Conservation (phyloP, 371 early-diverging fungal species). For the Nosema muscidifuracis region DNA sequence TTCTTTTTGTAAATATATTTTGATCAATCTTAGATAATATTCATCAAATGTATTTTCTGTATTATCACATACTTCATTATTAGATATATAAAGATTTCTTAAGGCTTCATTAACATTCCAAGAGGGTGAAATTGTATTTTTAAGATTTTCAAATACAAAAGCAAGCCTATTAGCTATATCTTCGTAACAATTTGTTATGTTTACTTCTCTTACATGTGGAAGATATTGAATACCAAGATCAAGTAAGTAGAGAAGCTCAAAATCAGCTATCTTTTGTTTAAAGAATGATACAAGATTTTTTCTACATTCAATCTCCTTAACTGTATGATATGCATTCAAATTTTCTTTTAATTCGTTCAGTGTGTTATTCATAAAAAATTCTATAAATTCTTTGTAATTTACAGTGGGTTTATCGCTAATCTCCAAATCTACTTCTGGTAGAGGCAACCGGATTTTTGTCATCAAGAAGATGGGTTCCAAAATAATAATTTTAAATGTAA, state of each 20-base stretch:
- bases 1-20: slow-evolving; percentile 43
- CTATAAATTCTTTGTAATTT: slow-evolving; percentile 14
- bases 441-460: not conserved
- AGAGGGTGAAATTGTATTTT: slow-evolving; percentile 19
- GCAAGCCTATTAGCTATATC: slow-evolving; percentile 25
- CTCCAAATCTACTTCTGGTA: not conserved
- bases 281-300: slow-evolving; percentile 23
- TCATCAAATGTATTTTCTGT: not conserved
- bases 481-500: too few species aligned
- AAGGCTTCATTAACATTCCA: slow-evolving; percentile 1
- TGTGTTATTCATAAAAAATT: slow-evolving; percentile 15
- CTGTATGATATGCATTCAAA: not conserved
- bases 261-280: slow-evolving; percentile 29
- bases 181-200: slow-evolving; percentile 8
- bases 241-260: slow-evolving; percentile 17
- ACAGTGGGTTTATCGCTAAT: not conserved
- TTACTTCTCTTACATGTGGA: not conserved
- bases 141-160: slow-evolving; percentile 30
- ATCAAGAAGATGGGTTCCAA: not conserved
- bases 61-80: not conserved
- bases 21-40: slow-evolving; percentile 29
- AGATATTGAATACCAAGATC: slow-evolving; percentile 10
- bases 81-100: not conserved
- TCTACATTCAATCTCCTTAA: slow-evolving; percentile 25
- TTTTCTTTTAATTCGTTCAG: slow-evolving; percentile 21